Conservation (phyloP, 768 basidiomycete species). For the Xerocomellus amylosporus region DNA sequence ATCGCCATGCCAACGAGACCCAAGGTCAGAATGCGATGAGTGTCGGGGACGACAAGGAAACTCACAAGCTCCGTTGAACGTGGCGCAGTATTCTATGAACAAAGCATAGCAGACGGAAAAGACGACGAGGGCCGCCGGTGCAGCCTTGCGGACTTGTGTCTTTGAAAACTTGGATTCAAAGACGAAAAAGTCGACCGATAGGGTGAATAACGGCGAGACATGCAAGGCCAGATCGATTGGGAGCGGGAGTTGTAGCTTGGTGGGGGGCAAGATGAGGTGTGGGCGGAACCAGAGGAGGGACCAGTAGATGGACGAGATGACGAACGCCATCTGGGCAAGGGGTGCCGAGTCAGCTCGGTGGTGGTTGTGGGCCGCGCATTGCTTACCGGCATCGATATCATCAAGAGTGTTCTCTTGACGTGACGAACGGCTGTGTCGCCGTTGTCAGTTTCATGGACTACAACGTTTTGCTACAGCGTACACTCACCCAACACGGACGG, state of each 20-base stretch:
- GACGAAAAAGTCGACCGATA: slow-evolving; percentile 65
- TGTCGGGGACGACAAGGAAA: slow-evolving; percentile 5
- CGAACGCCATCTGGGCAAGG: slow-evolving; percentile 37
- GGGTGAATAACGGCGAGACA: slow-evolving; percentile 52
- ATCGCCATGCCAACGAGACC: neutral
- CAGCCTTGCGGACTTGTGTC: slow-evolving; percentile 5
- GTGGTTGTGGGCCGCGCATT: neutral
- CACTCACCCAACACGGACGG: slow-evolving; percentile 37
- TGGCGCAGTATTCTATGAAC: slow-evolving; percentile 69
- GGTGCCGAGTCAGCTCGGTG: neutral
- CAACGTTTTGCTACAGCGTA: neutral
- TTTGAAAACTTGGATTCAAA: slow-evolving; percentile 56
- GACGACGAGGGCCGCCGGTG: slow-evolving; percentile 15
- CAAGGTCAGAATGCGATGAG: neutral
- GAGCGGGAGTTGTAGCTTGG: slow-evolving; percentile 40
- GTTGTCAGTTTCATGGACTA: neutral
- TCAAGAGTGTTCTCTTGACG: slow-evolving; percentile 55
- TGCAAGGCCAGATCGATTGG: slow-evolving; percentile 64
- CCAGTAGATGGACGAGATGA: slow-evolving; percentile 69
- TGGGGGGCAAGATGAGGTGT: slow-evolving; percentile 40
- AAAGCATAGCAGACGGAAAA: slow-evolving; percentile 49
- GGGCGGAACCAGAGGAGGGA: slow-evolving; percentile 55
- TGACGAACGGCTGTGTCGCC: slow-evolving; percentile 26
- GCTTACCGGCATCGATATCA: slow-evolving; percentile 64
- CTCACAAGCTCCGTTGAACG: slow-evolving; percentile 60